phyloP scores from a whole-genome alignment of 1,139 yeast species.

The Scheffersomyces segobiensis region DNA sequence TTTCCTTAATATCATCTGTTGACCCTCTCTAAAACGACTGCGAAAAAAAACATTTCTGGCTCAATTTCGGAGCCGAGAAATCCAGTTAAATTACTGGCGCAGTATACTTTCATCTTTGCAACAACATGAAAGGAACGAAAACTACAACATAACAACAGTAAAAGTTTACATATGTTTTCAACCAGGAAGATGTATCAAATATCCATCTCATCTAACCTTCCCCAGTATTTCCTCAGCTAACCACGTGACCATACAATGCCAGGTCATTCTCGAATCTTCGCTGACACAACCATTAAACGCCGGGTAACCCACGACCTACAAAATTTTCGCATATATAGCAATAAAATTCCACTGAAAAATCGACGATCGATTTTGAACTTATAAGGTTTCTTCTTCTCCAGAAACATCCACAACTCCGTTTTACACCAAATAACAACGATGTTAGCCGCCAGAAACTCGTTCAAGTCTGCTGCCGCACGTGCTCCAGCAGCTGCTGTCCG shows the following conservation, averaged over 20 bases:
- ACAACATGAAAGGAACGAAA: too few relatives aligned
- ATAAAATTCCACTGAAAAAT: background rate
- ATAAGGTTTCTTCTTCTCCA: background rate
- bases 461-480: constrained; percentile 44
- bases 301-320: background rate
- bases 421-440: constrained; percentile 17
- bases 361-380: background rate
- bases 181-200: background rate
- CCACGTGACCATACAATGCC: background rate
- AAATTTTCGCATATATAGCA: background rate
- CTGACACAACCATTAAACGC: background rate
- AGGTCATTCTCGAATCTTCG: background rate
- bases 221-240: background rate
- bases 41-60: too few relatives aligned
- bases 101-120: too few relatives aligned
- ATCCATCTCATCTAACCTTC: background rate
- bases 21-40: too few relatives aligned
- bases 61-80: too few relatives aligned
- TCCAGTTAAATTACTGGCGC: too few relatives aligned
- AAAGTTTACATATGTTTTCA: background rate
- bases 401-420: background rate
- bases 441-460: constrained; percentile 49
- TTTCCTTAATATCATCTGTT: too few relatives aligned
- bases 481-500: constrained; percentile 46
- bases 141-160: too few relatives aligned